Conservation (phyloP, 2,329 filamentous ascomycete genomes). For the Alternaria triticimaculans region DNA sequence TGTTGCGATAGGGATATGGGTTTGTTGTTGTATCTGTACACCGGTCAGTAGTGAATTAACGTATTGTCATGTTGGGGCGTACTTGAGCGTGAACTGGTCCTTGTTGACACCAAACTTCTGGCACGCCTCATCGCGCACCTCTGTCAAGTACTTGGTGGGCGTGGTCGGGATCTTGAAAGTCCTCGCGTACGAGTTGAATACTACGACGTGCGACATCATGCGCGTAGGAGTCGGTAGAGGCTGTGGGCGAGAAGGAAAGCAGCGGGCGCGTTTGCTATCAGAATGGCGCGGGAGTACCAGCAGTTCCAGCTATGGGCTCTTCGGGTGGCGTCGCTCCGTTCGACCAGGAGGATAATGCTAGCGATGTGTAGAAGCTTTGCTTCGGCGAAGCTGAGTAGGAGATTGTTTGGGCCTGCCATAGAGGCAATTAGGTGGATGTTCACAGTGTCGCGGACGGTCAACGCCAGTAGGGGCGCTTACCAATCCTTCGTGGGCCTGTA, state of each 20-base stretch:
- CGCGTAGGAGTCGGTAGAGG: constrained; percentile 34
- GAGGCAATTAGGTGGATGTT: constrained; percentile 23
- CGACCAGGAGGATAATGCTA: constrained; percentile 36
- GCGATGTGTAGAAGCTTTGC: constrained; percentile 41
- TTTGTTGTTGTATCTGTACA: constrained; percentile 70
- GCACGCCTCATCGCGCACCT: constrained; percentile 88
- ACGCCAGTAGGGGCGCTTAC: constrained; percentile 26
- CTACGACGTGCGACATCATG: constrained; percentile 89
- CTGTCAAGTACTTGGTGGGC: constrained; percentile 79
- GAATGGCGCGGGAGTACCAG: constrained; percentile 34
- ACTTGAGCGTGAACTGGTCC: constrained; percentile 84
- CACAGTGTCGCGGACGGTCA: constrained; percentile 16
- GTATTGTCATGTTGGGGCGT: constrained; percentile 32
- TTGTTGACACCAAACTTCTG: constrained; percentile 76
- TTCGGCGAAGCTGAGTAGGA: constrained; percentile 42
- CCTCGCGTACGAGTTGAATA: constrained; percentile 80
- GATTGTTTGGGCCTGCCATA: constrained; percentile 43
- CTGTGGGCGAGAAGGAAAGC: constrained; percentile 33
- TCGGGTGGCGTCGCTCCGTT: constrained; percentile 35
- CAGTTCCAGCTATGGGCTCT: constrained; percentile 34
- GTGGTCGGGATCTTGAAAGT: constrained; percentile 83
- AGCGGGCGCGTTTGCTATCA: constrained; percentile 36
- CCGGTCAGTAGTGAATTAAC: constrained; percentile 1
- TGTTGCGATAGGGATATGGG: constrained; percentile 83
- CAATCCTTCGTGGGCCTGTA: constrained; percentile 5